A percentile compares a stretch with the other conserved stretches of the same genome.
Evolutionary conservation across 495 filamentous ascomycete species (phyloP).

Genomic region (Talaromyces stipitatus): DNA sequence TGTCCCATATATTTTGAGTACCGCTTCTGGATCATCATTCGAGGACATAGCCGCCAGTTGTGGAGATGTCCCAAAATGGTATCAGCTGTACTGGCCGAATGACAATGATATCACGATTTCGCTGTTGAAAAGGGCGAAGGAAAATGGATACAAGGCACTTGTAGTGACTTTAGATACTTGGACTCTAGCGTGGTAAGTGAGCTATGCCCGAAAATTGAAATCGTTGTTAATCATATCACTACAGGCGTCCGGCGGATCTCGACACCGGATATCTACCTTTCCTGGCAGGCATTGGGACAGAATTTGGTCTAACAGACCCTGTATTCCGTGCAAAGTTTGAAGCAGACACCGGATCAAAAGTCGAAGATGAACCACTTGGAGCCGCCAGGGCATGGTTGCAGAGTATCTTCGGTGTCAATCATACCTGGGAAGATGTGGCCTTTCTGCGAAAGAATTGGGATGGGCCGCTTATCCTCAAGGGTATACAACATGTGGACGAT

Average conservation of each 20-base stretch:
- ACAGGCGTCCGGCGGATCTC: constrained; percentile 54
- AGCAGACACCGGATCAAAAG: constrained; percentile 32
- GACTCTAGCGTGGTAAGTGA: constrained; percentile 25
- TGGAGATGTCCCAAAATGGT: constrained; percentile 47
- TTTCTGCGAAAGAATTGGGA: constrained; percentile 52
- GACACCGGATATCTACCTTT: constrained; percentile 53
- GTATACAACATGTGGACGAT: constrained; percentile 44
- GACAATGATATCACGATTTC: constrained; percentile 52
- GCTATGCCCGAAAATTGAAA: background rate
- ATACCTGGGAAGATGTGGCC: constrained; percentile 51
- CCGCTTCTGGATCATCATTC: constrained; percentile 42
- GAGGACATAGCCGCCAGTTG: constrained; percentile 39
- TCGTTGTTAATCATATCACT: constrained; percentile 13
- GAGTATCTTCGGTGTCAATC: constrained; percentile 12
- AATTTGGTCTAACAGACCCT: constrained; percentile 48
- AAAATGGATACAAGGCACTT: constrained; percentile 36
- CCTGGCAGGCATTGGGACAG: constrained; percentile 34
- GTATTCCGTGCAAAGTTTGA: constrained; percentile 51
- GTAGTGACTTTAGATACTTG: constrained; percentile 38
- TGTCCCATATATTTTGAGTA: constrained; percentile 49
- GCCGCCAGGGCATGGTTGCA: constrained; percentile 42
- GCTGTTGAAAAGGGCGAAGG: constrained; percentile 54
- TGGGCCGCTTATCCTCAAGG: constrained; percentile 47
- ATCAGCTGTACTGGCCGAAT: constrained; percentile 63
- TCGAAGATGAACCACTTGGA: constrained; percentile 41